phyloP scores from a whole-genome alignment of 2,329 filamentous ascomycete genomes.

The Truncatella angustata region DNA sequence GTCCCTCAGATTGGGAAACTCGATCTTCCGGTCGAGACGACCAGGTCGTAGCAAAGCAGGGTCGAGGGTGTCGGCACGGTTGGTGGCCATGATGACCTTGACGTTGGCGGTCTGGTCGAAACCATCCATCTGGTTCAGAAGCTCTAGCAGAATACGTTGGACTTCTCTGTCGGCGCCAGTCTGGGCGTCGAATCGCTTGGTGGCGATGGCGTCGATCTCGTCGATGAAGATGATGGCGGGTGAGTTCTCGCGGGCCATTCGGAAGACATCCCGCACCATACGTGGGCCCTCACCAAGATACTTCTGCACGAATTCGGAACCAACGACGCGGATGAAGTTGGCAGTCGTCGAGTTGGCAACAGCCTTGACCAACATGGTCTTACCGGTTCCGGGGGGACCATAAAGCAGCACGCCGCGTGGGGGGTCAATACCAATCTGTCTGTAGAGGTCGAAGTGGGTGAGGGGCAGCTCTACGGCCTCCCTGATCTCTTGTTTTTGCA shows the following conservation, averaged over 20 bases:
- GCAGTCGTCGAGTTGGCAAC: slow-evolving; percentile 98
- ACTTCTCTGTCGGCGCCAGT: slow-evolving; percentile 97
- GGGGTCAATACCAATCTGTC: slow-evolving; percentile 98
- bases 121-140: slow-evolving; percentile 99
- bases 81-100: slow-evolving; percentile 99
- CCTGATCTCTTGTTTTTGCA: slow-evolving; percentile 99
- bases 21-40: slow-evolving; percentile 95
- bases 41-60: slow-evolving; percentile 92
- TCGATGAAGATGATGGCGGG: slow-evolving; percentile 99
- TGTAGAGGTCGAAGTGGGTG: slow-evolving; percentile 98
- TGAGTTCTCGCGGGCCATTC: slow-evolving; percentile 98
- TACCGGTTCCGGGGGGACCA: slow-evolving; percentile 86
- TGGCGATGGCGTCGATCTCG: slow-evolving; percentile 97
- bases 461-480: slow-evolving; percentile 96
- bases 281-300: slow-evolving; percentile 96
- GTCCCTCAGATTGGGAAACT: slow-evolving; percentile 94
- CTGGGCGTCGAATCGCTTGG: slow-evolving; percentile 98
- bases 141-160: slow-evolving; percentile 93
- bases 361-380: slow-evolving; percentile 92
- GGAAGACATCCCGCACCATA: slow-evolving; percentile 98
- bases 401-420: slow-evolving; percentile 95
- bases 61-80: slow-evolving; percentile 95
- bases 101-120: slow-evolving; percentile 99
- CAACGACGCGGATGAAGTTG: slow-evolving; percentile 96
- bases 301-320: slow-evolving; percentile 98